Conservation (phyloP, 768 basidiomycete species). For the Pholiota conissans region DNA sequence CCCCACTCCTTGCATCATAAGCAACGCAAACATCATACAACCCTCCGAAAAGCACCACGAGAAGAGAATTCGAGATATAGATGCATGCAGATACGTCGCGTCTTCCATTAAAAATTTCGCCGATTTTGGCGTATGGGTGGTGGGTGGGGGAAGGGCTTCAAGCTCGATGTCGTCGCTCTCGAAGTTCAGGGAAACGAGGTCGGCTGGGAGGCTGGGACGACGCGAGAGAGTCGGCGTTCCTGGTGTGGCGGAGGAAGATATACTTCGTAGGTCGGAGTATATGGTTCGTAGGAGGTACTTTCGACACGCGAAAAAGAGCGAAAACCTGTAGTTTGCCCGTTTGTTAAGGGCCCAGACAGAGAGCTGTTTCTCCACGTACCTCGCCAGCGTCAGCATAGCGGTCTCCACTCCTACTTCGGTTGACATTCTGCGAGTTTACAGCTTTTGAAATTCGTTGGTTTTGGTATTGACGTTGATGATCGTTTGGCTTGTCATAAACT, state of each 20-base stretch:
- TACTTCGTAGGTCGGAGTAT: slow-evolving; percentile 56
- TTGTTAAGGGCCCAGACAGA: not conserved
- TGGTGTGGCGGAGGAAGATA: slow-evolving; percentile 32
- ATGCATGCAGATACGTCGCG: slow-evolving; percentile 45
- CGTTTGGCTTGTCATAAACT: not conserved
- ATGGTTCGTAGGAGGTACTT: slow-evolving; percentile 57
- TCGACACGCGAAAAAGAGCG: slow-evolving; percentile 58
- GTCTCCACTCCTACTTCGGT: slow-evolving; percentile 20
- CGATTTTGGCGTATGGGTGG: slow-evolving; percentile 27
- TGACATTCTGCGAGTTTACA: slow-evolving; percentile 1
- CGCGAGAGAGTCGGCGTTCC: slow-evolving; percentile 17
- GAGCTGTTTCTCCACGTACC: slow-evolving; percentile 10
- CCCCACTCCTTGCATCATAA: slow-evolving; percentile 69
- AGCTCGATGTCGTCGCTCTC: slow-evolving; percentile 33
- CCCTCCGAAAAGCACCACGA: slow-evolving; percentile 75
- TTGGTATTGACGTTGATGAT: not conserved
- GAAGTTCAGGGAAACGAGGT: slow-evolving; percentile 18
- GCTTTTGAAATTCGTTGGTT: not conserved
- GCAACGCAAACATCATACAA: slow-evolving; percentile 66
- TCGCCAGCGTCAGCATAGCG: slow-evolving; percentile 17
- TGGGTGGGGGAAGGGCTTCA: slow-evolving; percentile 37
- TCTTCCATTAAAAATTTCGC: slow-evolving; percentile 16
- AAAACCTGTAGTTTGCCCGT: slow-evolving; percentile 31
- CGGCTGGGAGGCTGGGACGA: not conserved
- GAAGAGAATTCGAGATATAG: slow-evolving; percentile 59